Base-by-base conservation (phyloP, 1,284 basidiomycete species). In the Puccinia triticina region DNA sequence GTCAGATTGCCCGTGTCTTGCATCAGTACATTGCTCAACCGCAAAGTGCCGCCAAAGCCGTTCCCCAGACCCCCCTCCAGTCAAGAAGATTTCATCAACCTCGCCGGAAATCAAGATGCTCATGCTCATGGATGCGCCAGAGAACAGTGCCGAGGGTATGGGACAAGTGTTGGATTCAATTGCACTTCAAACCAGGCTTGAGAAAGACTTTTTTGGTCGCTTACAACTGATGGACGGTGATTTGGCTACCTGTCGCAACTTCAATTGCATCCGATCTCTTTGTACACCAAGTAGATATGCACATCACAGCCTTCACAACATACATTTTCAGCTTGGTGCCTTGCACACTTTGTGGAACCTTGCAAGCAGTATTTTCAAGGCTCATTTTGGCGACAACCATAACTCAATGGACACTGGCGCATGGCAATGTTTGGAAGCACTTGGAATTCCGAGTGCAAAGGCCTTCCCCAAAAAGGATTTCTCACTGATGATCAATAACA, bases 91-190 rank as follows among this genome's bases (percentile, higher is more conserved):
- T n/a, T n/a, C n/a, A n/a, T n/a, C n/a, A n/a, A 26, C 2, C 14
- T 4, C 21, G 1, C 57, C 74, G 1, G 23, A 43, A 12, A 61
- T 76, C 37, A 21, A 43, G 12, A 76, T 76, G 74, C 59, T 76
- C 11, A 61, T 61, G 29, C 32, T 76, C 12, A 76, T 76, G 74
- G 74, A 76, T 16, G 55, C 74, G 5, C 53, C 74, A 11, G 40
- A 76, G 5, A 76, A 76, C 12, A 61, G 55, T 10, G 55, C 74
- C 14, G 57, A 76, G 55, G 74, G 74, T 3, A 46, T 76, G 1
- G 74, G 74, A 1, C 55, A 64, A 32, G 55, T 76, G 12, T 11
- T 76, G n/a, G 74, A 29, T 21, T 21, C 26, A 18, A 61, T 29
- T 26, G 55, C 23, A 3, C 7, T 43, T 3, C 74, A 76, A 34